Percentiles rank a stretch among this genome's conserved stretches.
phyloP scores from a whole-genome alignment of 768 basidiomycete species.

The Kwoniella shandongensis region DNA sequence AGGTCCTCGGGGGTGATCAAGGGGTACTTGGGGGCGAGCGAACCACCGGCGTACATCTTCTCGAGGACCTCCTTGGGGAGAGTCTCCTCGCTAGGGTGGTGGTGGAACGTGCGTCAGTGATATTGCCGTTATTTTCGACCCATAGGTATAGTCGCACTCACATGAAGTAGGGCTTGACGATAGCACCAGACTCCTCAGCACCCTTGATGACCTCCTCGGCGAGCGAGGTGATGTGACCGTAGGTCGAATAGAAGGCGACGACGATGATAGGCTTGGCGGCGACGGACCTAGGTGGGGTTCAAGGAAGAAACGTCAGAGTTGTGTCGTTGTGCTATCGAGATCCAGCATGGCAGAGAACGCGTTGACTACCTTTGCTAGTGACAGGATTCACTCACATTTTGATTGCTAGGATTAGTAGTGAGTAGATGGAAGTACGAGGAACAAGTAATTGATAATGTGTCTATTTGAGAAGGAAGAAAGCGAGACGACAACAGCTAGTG shows the following conservation, averaged over 20 bases:
- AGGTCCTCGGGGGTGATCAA: constrained; percentile 63
- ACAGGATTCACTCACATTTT: background rate
- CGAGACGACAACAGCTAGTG: too few relatives aligned
- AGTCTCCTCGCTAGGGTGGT: constrained; percentile 68
- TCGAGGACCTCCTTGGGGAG: constrained; percentile 66
- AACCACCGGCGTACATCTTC: constrained; percentile 66
- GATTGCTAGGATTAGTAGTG: background rate
- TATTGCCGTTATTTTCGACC: too few relatives aligned
- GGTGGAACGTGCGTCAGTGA: too few relatives aligned
- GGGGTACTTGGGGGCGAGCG: constrained; percentile 64
- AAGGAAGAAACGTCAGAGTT: background rate
- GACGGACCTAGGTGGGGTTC: background rate
- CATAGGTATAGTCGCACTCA: too few relatives aligned
- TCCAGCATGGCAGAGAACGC: background rate
- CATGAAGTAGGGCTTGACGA: constrained; percentile 56
- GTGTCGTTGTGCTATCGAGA: background rate
- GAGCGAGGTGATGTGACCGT: constrained; percentile 51
- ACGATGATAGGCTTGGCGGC: constrained; percentile 41
- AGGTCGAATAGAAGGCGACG: constrained; percentile 50
- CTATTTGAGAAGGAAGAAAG: background rate
- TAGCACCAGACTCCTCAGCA: constrained; percentile 50
- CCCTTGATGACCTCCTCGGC: constrained; percentile 51
- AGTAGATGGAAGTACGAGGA: background rate
- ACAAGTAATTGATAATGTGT: too few relatives aligned
- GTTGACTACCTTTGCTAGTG: background rate